Percentiles rank a stretch among this genome's conserved stretches.
Conservation (phyloP, 345 rosid species). For the Kandelia obovata region DNA sequence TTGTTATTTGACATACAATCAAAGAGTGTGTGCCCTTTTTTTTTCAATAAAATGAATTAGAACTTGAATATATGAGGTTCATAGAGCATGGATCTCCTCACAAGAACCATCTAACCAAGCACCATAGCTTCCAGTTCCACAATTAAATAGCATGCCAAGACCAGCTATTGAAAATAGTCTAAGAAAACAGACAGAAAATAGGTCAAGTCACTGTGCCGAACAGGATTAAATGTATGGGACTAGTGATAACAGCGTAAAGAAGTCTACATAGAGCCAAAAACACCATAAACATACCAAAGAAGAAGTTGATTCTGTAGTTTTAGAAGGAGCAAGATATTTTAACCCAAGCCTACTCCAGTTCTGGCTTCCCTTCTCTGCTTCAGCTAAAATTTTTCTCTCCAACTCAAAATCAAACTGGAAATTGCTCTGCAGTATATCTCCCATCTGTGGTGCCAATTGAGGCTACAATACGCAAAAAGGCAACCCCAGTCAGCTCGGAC, state of each 20-base stretch:
- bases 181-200: not conserved
- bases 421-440: constrained; percentile 69
- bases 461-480: constrained; percentile 49
- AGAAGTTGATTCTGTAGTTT: constrained; percentile 39
- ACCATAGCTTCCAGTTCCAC: not conserved
- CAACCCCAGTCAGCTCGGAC: not conserved
- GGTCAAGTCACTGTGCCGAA: not conserved
- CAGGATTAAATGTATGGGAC: no score
- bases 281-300: constrained; percentile 36
- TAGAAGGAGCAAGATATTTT: constrained; percentile 59
- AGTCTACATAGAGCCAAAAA: not conserved
- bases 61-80: not conserved
- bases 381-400: constrained; percentile 65
- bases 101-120: not conserved
- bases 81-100: not conserved
- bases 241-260: not conserved
- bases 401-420: constrained; percentile 75
- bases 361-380: constrained; percentile 61
- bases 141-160: not conserved
- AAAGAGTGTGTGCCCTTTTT: no score
- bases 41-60: no score
- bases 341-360: constrained; percentile 70
- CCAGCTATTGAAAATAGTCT: no score
- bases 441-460: constrained; percentile 45
- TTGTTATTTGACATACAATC: no score